Percentiles rank a stretch among this genome's conserved stretches.
Evolutionary conservation across 768 basidiomycete genomes (phyloP).

Genomic region (Mycena galericulata): DNA sequence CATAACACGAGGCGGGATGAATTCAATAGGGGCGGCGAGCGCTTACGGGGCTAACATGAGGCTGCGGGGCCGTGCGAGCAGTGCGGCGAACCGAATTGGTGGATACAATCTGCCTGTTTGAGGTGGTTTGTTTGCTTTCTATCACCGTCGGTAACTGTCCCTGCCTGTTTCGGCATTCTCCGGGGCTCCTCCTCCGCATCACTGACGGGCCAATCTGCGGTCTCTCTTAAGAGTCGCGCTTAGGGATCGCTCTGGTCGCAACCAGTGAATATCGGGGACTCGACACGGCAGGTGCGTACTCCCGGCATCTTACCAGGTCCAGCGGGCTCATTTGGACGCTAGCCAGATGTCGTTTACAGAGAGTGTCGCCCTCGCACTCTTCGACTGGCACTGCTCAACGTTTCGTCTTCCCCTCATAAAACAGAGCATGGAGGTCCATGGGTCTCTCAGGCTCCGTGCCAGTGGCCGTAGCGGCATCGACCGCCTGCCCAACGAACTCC

Average conservation of each 20-base stretch:
- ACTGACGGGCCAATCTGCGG: constrained; percentile 24
- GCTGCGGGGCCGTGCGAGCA: constrained; percentile 5
- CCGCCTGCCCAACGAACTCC: constrained; percentile 49
- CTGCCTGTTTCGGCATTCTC: constrained; percentile 19
- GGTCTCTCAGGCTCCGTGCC: constrained; percentile 12
- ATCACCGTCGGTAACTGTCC: no score
- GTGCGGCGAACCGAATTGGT: background rate
- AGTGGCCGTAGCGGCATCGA: constrained; percentile 37
- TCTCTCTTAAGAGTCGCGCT: constrained; percentile 21
- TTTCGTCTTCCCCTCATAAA: constrained; percentile 13
- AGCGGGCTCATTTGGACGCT: background rate
- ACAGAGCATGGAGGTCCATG: constrained; percentile 13
- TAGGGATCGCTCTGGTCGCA: constrained; percentile 2
- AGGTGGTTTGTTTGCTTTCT: constrained; percentile 13
- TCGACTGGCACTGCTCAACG: constrained; percentile 23
- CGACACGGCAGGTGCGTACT: constrained; percentile 9
- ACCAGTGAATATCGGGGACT: background rate
- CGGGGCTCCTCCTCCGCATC: constrained; percentile 29
- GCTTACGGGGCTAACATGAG: constrained; percentile 18
- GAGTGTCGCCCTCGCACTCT: constrained; percentile 19
- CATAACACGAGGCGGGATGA: constrained; percentile 19
- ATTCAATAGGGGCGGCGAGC: background rate
- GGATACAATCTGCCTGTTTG: constrained; percentile 21
- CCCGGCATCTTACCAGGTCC: background rate
- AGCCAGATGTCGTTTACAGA: constrained; percentile 27